Evolutionary conservation across 2,329 filamentous ascomycete genomes (phyloP).

Genomic region (Alternaria sp.): DNA sequence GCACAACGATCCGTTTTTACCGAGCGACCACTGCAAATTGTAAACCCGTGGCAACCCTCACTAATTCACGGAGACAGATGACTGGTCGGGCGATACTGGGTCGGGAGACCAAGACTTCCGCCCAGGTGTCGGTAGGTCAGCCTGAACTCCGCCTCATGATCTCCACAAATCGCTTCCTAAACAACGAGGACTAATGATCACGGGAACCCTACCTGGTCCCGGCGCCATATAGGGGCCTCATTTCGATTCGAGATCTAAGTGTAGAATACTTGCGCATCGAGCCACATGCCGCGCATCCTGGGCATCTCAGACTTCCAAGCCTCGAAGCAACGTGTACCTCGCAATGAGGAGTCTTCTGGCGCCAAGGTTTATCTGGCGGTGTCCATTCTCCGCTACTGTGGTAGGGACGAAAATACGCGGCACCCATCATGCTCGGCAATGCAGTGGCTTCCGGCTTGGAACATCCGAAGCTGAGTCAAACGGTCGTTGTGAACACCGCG

Average conservation of each 20-base stretch:
- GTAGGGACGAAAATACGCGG: slow-evolving; percentile 29
- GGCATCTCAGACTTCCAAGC: slow-evolving; percentile 10
- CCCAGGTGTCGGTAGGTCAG: slow-evolving; percentile 1
- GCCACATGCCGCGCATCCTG: not conserved
- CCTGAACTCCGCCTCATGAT: slow-evolving; percentile 21
- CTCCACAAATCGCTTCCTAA: slow-evolving; percentile 1
- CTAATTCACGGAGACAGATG: slow-evolving; percentile 9
- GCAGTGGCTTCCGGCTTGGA: slow-evolving; percentile 25
- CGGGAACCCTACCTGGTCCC: not conserved
- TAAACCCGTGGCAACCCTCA: not conserved
- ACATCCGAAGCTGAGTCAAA: slow-evolving; percentile 10
- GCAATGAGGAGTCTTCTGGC: slow-evolving; percentile 1
- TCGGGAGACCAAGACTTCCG: slow-evolving; percentile 1
- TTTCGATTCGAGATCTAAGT: not conserved
- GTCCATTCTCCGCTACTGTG: not conserved
- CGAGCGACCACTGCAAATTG: not conserved
- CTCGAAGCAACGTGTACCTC: slow-evolving; percentile 18
- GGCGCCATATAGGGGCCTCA: not conserved
- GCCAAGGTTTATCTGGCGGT: slow-evolving; percentile 9
- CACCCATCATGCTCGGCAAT: slow-evolving; percentile 23
- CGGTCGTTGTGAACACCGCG: not conserved
- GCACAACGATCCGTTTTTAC: not conserved
- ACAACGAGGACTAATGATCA: slow-evolving; percentile 2
- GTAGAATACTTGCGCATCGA: not conserved
- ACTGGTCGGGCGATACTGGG: slow-evolving; percentile 3